Percentiles rank a stretch among this genome's conserved stretches.
Conservation (phyloP, 495 filamentous ascomycete species). For the Penicillium angulare region DNA sequence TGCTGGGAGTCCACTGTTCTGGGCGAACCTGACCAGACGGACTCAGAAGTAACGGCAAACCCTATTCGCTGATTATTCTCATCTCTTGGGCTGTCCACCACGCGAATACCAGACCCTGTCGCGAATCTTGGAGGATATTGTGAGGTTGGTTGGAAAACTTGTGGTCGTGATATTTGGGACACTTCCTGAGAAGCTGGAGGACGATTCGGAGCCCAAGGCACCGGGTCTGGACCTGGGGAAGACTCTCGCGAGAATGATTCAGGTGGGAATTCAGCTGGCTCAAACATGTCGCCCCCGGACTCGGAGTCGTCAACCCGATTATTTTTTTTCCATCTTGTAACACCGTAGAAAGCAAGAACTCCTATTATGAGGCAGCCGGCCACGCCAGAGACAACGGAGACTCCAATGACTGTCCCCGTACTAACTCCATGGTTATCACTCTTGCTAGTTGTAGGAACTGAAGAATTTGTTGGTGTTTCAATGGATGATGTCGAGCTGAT, state of each 20-base stretch:
- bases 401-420: slow-evolving; percentile 38
- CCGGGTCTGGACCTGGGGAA: slow-evolving; percentile 15
- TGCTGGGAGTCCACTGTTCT: slow-evolving; percentile 31
- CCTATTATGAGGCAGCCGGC: slow-evolving; percentile 41
- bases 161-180: slow-evolving; percentile 9
- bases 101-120: slow-evolving; percentile 9
- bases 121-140: slow-evolving; percentile 22
- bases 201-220: slow-evolving; percentile 4
- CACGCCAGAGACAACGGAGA: slow-evolving; percentile 42
- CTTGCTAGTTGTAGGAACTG: slow-evolving; percentile 7
- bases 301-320: slow-evolving; percentile 37
- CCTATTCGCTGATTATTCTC: slow-evolving; percentile 22
- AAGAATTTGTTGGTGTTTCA: slow-evolving; percentile 12
- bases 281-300: slow-evolving; percentile 43
- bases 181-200: slow-evolving; percentile 1
- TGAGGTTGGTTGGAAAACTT: slow-evolving; percentile 3
- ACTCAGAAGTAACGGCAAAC: slow-evolving; percentile 30
- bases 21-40: slow-evolving; percentile 28
- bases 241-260: slow-evolving; percentile 17
- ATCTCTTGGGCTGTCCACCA: background rate
- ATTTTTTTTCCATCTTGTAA: slow-evolving; percentile 29
- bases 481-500: slow-evolving; percentile 4
- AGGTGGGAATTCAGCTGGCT: slow-evolving; percentile 36
- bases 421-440: slow-evolving; percentile 21
- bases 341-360: slow-evolving; percentile 35